phyloP scores from a whole-genome alignment of 192 early-diverging fungal species.

The Lobosporangium transversale region DNA sequence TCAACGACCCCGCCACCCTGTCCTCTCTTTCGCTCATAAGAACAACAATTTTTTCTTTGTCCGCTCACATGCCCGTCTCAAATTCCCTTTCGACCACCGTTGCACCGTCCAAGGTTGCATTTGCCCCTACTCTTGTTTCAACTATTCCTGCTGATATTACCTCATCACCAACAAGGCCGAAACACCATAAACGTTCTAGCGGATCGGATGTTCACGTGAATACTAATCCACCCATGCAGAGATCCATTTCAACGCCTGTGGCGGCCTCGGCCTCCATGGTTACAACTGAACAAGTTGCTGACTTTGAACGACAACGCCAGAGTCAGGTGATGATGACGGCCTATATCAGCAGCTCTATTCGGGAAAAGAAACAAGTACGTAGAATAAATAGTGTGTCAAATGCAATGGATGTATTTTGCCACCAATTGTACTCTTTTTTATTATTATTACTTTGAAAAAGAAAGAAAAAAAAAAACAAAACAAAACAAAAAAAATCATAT shows the following conservation, averaged over 20 bases:
- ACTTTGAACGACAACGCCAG: conserved; percentile 45
- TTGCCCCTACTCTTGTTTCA: conserved; percentile 2
- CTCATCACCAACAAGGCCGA: not conserved
- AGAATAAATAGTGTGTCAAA: not conserved
- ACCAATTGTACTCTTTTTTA: not conserved
- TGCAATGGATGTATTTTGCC: not conserved
- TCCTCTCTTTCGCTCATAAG: not conserved
- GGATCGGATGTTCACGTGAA: conserved; percentile 13
- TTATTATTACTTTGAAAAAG: not conserved
- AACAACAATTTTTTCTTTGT: not conserved
- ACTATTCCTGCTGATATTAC: not conserved
- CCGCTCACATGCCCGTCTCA: conserved; percentile 30
- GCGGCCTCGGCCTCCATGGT: conserved; percentile 32
- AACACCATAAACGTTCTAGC: conserved; percentile 31
- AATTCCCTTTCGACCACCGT: conserved; percentile 14
- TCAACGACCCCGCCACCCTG: not conserved
- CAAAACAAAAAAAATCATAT: too few species aligned
- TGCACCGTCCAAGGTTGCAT: conserved; percentile 19
- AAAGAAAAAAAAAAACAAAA: too few species aligned
- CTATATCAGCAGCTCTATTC: conserved; percentile 42
- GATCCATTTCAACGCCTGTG: conserved; percentile 34
- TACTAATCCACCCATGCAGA: conserved; percentile 27
- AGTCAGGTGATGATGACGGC: conserved; percentile 41
- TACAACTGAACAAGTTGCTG: conserved; percentile 28
- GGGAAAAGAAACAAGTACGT: conserved; percentile 36